Conservation (phyloP, 805 yeast genomes). For the Grigorovia transvaalensis region DNA sequence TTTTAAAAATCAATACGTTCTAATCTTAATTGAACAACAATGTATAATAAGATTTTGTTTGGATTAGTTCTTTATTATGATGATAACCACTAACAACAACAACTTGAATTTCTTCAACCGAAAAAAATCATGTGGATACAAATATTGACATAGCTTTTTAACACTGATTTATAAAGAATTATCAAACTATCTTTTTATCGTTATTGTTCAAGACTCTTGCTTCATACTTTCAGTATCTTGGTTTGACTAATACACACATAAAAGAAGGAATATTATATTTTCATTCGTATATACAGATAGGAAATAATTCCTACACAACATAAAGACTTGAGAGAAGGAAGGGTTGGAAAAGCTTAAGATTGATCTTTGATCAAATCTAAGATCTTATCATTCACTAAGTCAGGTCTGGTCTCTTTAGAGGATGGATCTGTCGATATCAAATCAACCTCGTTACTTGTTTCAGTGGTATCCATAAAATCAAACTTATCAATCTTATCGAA, state of each 20-base stretch:
- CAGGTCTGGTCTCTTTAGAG: slow-evolving; percentile 5
- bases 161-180: slow-evolving; percentile 38
- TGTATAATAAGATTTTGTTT: background rate
- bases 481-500: background rate
- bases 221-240: background rate
- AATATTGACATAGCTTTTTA: slow-evolving; percentile 55
- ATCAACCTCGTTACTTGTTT: background rate
- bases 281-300: background rate
- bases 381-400: slow-evolving; percentile 40
- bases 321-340: background rate
- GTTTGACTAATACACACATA: too few relatives aligned
- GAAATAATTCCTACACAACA: background rate
- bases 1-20: background rate
- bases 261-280: background rate
- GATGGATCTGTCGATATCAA: background rate
- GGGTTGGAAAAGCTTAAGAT: background rate
- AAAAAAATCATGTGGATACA: slow-evolving; percentile 46
- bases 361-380: slow-evolving; percentile 62
- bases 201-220: background rate
- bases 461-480: background rate
- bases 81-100: slow-evolving; percentile 36
- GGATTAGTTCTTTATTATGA: slow-evolving; percentile 19
- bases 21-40: too few relatives aligned
- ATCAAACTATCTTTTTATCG: background rate
- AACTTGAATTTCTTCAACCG: slow-evolving; percentile 66